Conservation (phyloP, 73 alveolate genomes). For the Paramecium primaurelia region DNA sequence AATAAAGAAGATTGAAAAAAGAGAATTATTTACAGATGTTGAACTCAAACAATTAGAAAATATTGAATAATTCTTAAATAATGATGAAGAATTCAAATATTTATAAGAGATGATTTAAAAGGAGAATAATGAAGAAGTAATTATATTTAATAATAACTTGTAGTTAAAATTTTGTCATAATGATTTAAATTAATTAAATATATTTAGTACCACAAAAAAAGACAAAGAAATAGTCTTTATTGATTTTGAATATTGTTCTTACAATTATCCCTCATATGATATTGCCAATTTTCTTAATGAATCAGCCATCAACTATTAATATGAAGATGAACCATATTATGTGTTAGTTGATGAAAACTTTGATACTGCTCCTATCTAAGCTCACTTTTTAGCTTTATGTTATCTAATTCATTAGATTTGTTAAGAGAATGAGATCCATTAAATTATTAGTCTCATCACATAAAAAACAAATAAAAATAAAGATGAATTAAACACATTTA, state of each 20-base stretch:
- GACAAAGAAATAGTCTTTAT: constrained; percentile 8
- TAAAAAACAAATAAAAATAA: background rate
- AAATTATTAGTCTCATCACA: background rate
- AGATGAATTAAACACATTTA: background rate
- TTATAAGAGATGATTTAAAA: background rate
- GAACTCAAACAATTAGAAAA: background rate
- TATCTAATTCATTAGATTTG: background rate
- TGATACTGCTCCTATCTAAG: background rate
- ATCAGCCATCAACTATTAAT: constrained; percentile 4
- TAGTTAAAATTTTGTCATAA: constrained; percentile 31
- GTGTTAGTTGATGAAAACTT: background rate
- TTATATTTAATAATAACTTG: background rate
- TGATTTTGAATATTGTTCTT: constrained; percentile 43
- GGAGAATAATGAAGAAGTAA: constrained; percentile 8
- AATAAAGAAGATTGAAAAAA: background rate
- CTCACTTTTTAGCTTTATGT: background rate
- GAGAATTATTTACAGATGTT: background rate
- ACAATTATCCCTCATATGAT: constrained; percentile 40
- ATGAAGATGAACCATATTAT: background rate
- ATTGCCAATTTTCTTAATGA: constrained; percentile 21
- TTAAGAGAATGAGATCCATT: background rate
- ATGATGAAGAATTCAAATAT: background rate
- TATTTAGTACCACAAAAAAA: background rate
- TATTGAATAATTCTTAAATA: background rate
- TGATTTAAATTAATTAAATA: constrained; percentile 34